Evolutionary conservation across 768 basidiomycete species (phyloP).

Genomic region (Tulasnella sp.): DNA sequence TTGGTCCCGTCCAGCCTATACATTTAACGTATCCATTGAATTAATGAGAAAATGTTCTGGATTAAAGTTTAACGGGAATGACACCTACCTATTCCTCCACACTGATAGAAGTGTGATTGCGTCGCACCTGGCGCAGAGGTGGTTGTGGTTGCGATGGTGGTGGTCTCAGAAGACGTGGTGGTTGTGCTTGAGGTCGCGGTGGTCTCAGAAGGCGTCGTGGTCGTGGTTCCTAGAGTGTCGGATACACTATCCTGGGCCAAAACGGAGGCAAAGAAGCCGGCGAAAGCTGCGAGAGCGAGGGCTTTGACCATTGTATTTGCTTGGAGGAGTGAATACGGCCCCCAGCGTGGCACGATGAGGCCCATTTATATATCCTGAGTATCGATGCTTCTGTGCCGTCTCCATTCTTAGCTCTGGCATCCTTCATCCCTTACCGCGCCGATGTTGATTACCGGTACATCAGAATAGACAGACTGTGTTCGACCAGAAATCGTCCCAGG

Average conservation of each 20-base stretch:
- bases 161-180: not conserved
- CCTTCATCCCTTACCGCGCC: not conserved
- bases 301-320: not conserved
- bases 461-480: not conserved
- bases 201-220: not conserved
- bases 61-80: not conserved
- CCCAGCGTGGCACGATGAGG: not conserved
- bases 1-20: conserved; percentile 13
- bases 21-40: too few species aligned
- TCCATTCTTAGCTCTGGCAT: not conserved
- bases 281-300: not conserved
- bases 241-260: conserved; percentile 17
- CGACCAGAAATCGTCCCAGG: not conserved
- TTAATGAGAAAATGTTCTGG: not conserved
- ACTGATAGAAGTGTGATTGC: conserved; percentile 9
- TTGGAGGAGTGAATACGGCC: not conserved
- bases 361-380: not conserved
- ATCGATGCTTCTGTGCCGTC: not conserved
- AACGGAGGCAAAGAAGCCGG: not conserved
- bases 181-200: conserved; percentile 1
- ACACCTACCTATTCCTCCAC: not conserved
- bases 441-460: not conserved
- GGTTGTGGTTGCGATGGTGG: not conserved
- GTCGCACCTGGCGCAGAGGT: not conserved
- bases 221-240: not conserved